Base-by-base conservation (phyloP, 352 stramenopile species). In the Saprolegnia diclina region DNA sequence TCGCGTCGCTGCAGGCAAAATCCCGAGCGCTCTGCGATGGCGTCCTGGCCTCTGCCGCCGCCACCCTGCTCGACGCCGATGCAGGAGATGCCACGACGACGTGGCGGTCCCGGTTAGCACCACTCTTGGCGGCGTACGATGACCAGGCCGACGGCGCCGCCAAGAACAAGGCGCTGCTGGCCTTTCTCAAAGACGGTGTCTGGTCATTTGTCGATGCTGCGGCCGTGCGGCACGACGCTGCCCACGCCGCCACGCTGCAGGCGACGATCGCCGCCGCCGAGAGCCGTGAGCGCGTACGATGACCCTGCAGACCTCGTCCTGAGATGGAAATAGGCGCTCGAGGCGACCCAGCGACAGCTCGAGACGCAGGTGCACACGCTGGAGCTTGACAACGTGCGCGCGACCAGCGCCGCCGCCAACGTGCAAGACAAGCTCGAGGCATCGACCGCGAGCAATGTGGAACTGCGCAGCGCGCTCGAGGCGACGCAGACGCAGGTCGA, bases 141-240 rank as follows among this genome's bases (percentile, higher is more conserved):
- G 64, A 66, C 1, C 71, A 78, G 32, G 85, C 83, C 48, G 78
- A 79, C 4, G 83, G 85, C 7, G 83, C 85, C 37, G 77, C 85
- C 5, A 87, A 88, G 69, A 91, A 89, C 56, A 79, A 81, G 32
- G 73, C 74, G 0, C 82, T 92, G 32, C 83, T 88, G 70, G 75
- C 85, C 37, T 94, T 92, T 72, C 53, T 91, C 0, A 77, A 83
- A 26, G 61, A 73, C 16, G 82, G 92, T 26, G 72, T 76, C 22
- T 40, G 89, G 1, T 56, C 63, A 9, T 88, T 90, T 29, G 78
- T 85, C 65, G 74, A 91, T 22, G 32, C 70, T 14, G 56, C 92
- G 6, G 35, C 19, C 35, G 24, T 7, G 35, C 52, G 52, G 9
- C 24, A 9, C 3, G 52, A 59, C 4, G 35, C 24, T 3, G 11